Evolutionary conservation across 1,284 basidiomycete species (phyloP).

Genomic region (Chalciporus sp.): DNA sequence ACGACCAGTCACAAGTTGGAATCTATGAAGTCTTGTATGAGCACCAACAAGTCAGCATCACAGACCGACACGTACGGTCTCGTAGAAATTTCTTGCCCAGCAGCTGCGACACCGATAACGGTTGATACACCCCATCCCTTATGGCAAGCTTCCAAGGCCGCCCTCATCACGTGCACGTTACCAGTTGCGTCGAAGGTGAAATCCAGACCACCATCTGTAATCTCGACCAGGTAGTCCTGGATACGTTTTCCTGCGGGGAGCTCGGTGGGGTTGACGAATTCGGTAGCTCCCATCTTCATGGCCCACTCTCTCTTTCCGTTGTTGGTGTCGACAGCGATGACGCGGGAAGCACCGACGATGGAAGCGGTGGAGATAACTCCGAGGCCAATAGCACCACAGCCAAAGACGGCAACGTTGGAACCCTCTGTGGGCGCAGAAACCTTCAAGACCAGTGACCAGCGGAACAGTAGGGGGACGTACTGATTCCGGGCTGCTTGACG

Average conservation of each 20-base stretch:
- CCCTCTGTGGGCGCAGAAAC: slow-evolving; percentile 52
- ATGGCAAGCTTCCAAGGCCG: slow-evolving; percentile 95
- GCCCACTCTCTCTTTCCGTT: slow-evolving; percentile 87
- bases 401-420: slow-evolving; percentile 92
- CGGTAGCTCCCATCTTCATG: slow-evolving; percentile 93
- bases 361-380: slow-evolving; percentile 87
- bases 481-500: slow-evolving; percentile 76
- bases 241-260: slow-evolving; percentile 81
- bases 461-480: slow-evolving; percentile 44
- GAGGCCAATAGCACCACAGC: slow-evolving; percentile 94
- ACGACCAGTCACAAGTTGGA: slow-evolving; percentile 87
- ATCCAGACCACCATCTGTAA: slow-evolving; percentile 97
- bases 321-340: slow-evolving; percentile 96
- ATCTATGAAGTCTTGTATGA: slow-evolving; percentile 48
- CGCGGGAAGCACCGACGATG: slow-evolving; percentile 78
- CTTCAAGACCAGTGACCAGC: slow-evolving; percentile 1
- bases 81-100: slow-evolving; percentile 98
- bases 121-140: slow-evolving; percentile 99
- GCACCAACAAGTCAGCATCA: background rate
- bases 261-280: slow-evolving; percentile 88
- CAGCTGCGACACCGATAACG: slow-evolving; percentile 91
- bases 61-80: slow-evolving; percentile 70
- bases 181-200: slow-evolving; percentile 98
- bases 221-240: slow-evolving; percentile 88
- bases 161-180: slow-evolving; percentile 94